Conservation (phyloP, 2,329 filamentous ascomycete species). For the Calonectria ilicicola region DNA sequence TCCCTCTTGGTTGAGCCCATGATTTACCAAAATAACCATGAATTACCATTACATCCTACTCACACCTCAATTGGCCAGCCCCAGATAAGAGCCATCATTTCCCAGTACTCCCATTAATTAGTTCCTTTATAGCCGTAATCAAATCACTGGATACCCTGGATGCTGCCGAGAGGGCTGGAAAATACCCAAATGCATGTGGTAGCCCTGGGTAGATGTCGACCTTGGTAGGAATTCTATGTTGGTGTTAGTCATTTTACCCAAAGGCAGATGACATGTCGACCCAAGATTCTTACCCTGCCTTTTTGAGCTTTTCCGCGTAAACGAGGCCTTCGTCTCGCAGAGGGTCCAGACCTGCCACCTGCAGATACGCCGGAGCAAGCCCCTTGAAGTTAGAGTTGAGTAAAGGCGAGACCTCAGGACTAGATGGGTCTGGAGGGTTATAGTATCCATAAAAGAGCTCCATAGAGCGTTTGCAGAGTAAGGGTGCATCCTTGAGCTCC, state of each 20-base stretch:
- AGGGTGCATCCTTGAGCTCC: neutral
- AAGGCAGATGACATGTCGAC: neutral
- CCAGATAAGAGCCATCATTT: neutral
- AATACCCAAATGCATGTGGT: constrained; percentile 9
- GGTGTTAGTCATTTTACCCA: neutral
- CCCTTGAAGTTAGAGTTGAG: neutral
- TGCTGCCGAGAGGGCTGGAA: neutral
- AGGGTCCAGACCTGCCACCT: constrained; percentile 8
- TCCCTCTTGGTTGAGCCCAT: too few relatives aligned
- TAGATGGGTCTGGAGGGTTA: neutral
- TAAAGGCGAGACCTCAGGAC: constrained; percentile 2
- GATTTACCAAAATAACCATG: too few relatives aligned
- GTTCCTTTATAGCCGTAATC: neutral
- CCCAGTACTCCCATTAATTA: neutral
- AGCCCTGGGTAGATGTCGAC: constrained; percentile 9
- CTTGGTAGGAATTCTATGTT: neutral
- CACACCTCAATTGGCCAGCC: too few relatives aligned
- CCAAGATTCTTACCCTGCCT: neutral
- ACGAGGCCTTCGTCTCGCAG: constrained; percentile 6
- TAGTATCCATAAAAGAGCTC: constrained; percentile 11
- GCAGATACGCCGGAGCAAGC: constrained; percentile 7
- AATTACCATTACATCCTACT: too few relatives aligned
- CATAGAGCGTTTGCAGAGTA: constrained; percentile 7
- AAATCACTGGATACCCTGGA: neutral
- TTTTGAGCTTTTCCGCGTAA: neutral